Percentiles rank a stretch among this genome's conserved stretches.
Conservation (phyloP, 1,139 yeast species). For the Magnusiomyces ingens region DNA sequence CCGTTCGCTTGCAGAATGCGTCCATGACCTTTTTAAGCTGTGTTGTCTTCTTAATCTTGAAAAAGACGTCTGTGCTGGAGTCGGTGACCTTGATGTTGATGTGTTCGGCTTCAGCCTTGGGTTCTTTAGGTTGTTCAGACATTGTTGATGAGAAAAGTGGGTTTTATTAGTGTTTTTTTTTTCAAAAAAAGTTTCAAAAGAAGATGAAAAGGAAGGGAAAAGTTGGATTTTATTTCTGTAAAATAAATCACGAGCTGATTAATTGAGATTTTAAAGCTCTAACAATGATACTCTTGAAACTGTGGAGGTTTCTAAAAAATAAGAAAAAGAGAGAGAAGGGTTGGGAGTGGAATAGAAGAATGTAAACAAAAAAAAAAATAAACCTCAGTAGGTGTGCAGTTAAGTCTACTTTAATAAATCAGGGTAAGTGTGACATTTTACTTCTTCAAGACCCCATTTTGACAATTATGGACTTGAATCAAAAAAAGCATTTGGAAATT, state of each 20-base stretch:
- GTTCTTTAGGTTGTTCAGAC: slow-evolving; percentile 3
- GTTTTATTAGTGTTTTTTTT: neutral
- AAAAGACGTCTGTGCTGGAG: slow-evolving; percentile 87
- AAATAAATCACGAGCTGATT: neutral
- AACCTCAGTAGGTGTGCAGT: neutral
- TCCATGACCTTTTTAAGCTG: slow-evolving; percentile 94
- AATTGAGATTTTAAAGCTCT: neutral
- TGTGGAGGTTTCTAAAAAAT: neutral
- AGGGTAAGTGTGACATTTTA: neutral
- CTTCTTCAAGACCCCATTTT: neutral
- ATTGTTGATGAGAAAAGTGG: neutral
- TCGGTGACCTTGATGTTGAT: slow-evolving; percentile 92
- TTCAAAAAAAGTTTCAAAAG: neutral
- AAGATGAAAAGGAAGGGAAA: neutral
- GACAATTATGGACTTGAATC: neutral
- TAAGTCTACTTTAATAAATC: neutral
- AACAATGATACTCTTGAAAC: neutral
- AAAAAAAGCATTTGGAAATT: neutral
- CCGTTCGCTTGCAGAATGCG: slow-evolving; percentile 96
- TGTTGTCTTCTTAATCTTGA: slow-evolving; percentile 90
- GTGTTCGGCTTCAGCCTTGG: slow-evolving; percentile 43
- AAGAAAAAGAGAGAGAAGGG: neutral
- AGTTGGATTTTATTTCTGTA: neutral
- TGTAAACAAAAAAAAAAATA: neutral
- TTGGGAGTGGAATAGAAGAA: neutral